Conservation (phyloP, 2,329 filamentous ascomycete species). For the Fusarium sp. region DNA sequence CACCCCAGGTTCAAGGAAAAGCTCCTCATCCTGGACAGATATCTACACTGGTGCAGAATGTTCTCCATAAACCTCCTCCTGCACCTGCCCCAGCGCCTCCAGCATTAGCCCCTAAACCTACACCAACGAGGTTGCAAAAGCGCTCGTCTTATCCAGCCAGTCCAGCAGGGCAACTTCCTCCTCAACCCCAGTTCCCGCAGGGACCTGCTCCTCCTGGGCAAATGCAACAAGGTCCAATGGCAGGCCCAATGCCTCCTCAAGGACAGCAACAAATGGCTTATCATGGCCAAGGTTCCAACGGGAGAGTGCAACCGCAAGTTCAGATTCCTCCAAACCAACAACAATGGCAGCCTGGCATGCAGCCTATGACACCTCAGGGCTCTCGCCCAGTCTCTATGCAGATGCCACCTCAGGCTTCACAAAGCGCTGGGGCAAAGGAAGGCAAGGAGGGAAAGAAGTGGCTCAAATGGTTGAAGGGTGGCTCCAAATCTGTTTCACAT, state of each 20-base stretch:
- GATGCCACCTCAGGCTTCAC: slow-evolving; percentile 21
- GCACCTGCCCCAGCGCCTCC: not conserved
- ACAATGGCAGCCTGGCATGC: slow-evolving; percentile 27
- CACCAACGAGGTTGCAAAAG: slow-evolving; percentile 17
- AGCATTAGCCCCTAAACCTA: slow-evolving; percentile 10
- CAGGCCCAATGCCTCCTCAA: not conserved
- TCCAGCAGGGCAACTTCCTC: slow-evolving; percentile 13
- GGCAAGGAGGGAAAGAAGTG: slow-evolving; percentile 40
- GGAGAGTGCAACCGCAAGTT: slow-evolving; percentile 28
- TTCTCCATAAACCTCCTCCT: slow-evolving; percentile 7
- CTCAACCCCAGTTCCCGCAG: slow-evolving; percentile 5
- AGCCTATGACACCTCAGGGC: slow-evolving; percentile 20
- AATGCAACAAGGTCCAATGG: not conserved
- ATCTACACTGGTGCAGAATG: not conserved
- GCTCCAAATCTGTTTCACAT: slow-evolving; percentile 33
- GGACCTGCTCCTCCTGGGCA: slow-evolving; percentile 10
- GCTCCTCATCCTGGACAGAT: slow-evolving; percentile 5
- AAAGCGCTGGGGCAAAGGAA: slow-evolving; percentile 37
- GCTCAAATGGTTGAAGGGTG: slow-evolving; percentile 42
- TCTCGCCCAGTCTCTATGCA: slow-evolving; percentile 34
- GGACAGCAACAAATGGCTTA: slow-evolving; percentile 15
- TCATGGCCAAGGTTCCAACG: slow-evolving; percentile 7
- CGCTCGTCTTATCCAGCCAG: slow-evolving; percentile 24
- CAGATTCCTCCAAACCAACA: slow-evolving; percentile 33
- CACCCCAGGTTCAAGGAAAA: slow-evolving; percentile 7